These are phyloP conservation scores for Urtica urens DNA, from an alignment of 306 rosid species.

Conservation along the genomic window DNA sequence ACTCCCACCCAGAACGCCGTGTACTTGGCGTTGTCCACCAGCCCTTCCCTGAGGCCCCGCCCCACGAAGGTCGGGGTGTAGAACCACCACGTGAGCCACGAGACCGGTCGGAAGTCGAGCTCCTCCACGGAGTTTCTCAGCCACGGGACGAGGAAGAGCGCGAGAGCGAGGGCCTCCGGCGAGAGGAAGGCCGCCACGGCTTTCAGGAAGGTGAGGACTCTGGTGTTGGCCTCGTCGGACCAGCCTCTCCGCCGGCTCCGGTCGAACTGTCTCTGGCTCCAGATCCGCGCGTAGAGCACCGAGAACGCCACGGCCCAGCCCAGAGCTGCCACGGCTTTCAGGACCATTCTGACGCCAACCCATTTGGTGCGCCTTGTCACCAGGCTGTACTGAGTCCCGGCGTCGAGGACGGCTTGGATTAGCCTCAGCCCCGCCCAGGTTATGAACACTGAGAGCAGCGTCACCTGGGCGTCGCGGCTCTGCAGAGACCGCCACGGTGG, in stretches of 20 bases:
- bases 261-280: constrained; percentile 55
- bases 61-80: constrained; percentile 76
- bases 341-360: constrained; percentile 79
- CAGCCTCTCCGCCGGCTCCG: too few relatives aligned
- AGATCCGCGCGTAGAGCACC: constrained; percentile 59
- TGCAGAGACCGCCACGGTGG: constrained; percentile 61
- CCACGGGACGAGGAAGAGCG: constrained; percentile 63
- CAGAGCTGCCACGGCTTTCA: constrained; percentile 52
- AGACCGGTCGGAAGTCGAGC: constrained; percentile 47
- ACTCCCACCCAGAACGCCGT: constrained; percentile 56
- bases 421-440: constrained; percentile 72
- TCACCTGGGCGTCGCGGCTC: constrained; percentile 46
- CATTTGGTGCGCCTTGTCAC: constrained; percentile 57
- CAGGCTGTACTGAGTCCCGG: constrained; percentile 91
- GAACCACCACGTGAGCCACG: constrained; percentile 85
- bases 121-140: constrained; percentile 55
- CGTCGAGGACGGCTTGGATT: constrained; percentile 81
- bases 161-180: constrained; percentile 63
- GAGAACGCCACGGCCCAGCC: constrained; percentile 65
- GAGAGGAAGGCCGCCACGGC: constrained; percentile 44
- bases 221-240: constrained; percentile 54
- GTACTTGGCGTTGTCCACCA: constrained; percentile 59
- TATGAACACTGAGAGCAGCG: constrained; percentile 65
- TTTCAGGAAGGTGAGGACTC: constrained; percentile 47
- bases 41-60: constrained; percentile 78